Conservation (phyloP, 306 rosid species). For the Mucuna pruriens region DNA sequence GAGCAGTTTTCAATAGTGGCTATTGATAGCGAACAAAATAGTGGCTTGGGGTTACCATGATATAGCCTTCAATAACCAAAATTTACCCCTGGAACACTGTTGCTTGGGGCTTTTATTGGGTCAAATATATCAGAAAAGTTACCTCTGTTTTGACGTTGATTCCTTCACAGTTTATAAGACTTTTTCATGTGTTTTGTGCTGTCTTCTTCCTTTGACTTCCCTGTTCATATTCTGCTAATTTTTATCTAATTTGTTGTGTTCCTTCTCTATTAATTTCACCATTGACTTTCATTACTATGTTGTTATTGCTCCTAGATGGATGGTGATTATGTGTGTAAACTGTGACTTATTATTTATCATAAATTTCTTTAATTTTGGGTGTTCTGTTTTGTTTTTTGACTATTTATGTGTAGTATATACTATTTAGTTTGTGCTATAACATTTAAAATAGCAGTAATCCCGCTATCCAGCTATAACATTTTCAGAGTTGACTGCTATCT, state of each 20-base stretch:
- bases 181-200: not conserved
- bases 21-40: not conserved
- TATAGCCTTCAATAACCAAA: not conserved
- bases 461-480: not conserved
- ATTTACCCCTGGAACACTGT: not conserved
- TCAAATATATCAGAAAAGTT: not conserved
- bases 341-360: not conserved
- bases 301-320: not conserved
- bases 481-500: not conserved
- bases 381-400: not conserved
- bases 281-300: not conserved
- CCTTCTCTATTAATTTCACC: not conserved
- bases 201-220: not conserved
- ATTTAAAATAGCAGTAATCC: not conserved
- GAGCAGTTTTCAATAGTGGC: not conserved
- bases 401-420: not conserved
- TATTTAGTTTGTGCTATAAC: not conserved
- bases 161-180: not conserved
- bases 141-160: not conserved
- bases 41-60: not conserved
- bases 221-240: not conserved
- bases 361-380: not conserved
- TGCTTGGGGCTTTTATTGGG: not conserved
- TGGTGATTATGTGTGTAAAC: not conserved
- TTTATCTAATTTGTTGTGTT: not conserved